Conservation (phyloP, 176 grass and related monocot genomes). For the Oryza officinalis region DNA sequence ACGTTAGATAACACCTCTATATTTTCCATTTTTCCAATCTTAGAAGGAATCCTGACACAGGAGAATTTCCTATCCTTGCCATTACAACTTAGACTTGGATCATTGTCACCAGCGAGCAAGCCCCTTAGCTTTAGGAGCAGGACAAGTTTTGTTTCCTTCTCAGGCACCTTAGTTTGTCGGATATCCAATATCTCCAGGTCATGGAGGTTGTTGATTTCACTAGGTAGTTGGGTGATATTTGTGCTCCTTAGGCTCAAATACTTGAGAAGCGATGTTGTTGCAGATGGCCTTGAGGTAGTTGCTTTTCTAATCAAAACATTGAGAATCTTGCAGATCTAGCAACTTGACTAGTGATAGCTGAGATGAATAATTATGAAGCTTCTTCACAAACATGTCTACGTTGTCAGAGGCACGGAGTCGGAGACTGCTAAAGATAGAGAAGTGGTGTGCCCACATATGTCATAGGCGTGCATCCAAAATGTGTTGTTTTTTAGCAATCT, state of each 20-base stretch:
- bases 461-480: not conserved
- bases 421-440: not conserved
- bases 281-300: not conserved
- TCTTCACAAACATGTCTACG: not conserved
- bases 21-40: not conserved
- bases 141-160: not conserved
- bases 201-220: no score
- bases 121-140: not conserved
- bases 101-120: not conserved
- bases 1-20: not conserved
- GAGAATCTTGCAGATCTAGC: not conserved
- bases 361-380: not conserved
- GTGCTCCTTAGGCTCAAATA: no score
- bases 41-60: not conserved
- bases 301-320: not conserved
- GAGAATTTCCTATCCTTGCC: no score
- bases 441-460: not conserved
- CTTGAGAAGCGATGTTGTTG: not conserved
- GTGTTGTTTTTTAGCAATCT: not conserved
- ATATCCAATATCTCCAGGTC: no score
- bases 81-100: no score
- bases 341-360: not conserved
- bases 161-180: no score
- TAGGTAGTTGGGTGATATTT: no score
- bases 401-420: not conserved